Evolutionary conservation across 2,329 filamentous ascomycete species (phyloP).

Genomic region (Xylariales sp.): DNA sequence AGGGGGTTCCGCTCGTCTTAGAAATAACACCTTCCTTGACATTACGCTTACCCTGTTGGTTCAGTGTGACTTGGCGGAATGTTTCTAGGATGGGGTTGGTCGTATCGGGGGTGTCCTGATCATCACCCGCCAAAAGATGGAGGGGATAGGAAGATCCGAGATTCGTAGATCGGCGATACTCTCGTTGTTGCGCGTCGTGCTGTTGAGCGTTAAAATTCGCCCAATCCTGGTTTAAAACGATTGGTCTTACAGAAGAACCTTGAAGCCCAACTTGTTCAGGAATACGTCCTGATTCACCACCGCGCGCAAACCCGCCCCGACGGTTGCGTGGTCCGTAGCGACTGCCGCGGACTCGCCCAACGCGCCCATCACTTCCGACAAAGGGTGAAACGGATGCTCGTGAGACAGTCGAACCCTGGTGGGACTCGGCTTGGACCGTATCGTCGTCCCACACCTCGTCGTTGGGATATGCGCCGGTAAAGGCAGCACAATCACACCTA

Average conservation of each 20-base stretch:
- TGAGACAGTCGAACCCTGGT: background rate
- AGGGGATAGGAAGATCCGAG: background rate
- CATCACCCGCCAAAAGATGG: background rate
- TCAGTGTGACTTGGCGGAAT: slow-evolving; percentile 43
- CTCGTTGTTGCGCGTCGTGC: slow-evolving; percentile 36
- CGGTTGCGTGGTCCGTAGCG: slow-evolving; percentile 10
- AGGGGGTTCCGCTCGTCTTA: slow-evolving; percentile 23
- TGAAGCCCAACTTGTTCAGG: background rate
- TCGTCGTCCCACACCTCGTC: slow-evolving; percentile 39
- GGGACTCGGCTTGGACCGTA: background rate
- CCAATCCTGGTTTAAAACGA: slow-evolving; percentile 26
- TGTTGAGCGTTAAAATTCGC: slow-evolving; percentile 37
- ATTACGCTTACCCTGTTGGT: slow-evolving; percentile 37
- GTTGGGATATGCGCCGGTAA: slow-evolving; percentile 45
- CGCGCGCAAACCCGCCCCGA: slow-evolving; percentile 26
- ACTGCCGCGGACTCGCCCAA: slow-evolving; percentile 18
- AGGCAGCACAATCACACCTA: slow-evolving; percentile 42
- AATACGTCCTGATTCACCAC: background rate
- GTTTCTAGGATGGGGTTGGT: slow-evolving; percentile 36
- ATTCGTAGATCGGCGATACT: slow-evolving; percentile 6
- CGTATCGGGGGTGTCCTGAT: background rate
- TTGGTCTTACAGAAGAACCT: slow-evolving; percentile 5
- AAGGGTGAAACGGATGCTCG: slow-evolving; percentile 27
- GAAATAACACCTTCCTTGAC: slow-evolving; percentile 34
- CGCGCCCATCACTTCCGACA: slow-evolving; percentile 19